Percentiles rank a stretch among this genome's conserved stretches.
phyloP scores from a whole-genome alignment of 345 rosid genomes.

The Arabidopsis arenosa region DNA sequence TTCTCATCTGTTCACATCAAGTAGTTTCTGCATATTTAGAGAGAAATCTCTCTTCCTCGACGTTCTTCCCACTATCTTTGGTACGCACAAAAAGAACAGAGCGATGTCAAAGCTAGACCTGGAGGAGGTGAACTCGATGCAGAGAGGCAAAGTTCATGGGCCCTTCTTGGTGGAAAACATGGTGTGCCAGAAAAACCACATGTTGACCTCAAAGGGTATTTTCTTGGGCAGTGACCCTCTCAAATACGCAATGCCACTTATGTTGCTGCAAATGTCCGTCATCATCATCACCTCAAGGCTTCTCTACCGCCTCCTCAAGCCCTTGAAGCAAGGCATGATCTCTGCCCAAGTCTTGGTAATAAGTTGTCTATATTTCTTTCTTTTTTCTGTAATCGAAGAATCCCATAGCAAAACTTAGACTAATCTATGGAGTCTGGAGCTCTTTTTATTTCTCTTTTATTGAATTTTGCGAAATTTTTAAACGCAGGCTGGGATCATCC shows the following conservation, averaged over 20 bases:
- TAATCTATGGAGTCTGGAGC: background rate
- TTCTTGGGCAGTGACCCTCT: conserved; percentile 46
- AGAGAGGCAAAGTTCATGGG: conserved; percentile 43
- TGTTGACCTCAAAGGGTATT: conserved; percentile 36
- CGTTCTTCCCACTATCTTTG: background rate
- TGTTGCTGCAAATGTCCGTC: conserved; percentile 38
- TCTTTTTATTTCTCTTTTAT: background rate
- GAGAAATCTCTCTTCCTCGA: conserved; percentile 4
- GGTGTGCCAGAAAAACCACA: conserved; percentile 35
- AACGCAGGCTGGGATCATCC: conserved; percentile 46
- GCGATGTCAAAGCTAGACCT: conserved; percentile 21
- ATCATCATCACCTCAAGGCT: conserved; percentile 44
- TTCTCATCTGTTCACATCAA: conserved; percentile 1
- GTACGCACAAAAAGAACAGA: background rate
- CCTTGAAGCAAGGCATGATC: conserved; percentile 50
- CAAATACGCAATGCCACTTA: conserved; percentile 40
- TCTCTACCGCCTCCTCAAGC: conserved; percentile 40
- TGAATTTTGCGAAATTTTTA: background rate
- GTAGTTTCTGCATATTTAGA: background rate
- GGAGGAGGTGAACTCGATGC: conserved; percentile 30
- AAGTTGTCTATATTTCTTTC: background rate
- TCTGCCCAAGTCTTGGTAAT: conserved; percentile 49
- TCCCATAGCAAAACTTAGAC: background rate
- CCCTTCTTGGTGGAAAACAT: conserved; percentile 26
- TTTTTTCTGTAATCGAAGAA: background rate